phyloP scores from a whole-genome alignment of 768 basidiomycete genomes.

The Psilocybe cyanescens region DNA sequence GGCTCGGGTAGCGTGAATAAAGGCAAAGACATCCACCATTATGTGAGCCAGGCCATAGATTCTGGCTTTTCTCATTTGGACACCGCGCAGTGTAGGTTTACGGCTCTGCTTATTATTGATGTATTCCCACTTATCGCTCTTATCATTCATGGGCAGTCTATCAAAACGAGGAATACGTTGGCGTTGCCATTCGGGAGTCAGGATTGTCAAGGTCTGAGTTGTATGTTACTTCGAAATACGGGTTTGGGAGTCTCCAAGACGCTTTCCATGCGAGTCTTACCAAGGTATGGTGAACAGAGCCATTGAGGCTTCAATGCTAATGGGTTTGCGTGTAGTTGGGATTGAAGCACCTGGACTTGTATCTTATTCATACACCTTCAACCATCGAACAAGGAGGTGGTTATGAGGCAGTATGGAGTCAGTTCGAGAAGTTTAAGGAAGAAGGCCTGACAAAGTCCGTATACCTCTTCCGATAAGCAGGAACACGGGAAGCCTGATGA shows the following conservation, averaged over 20 bases:
- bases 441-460: slow-evolving; percentile 45
- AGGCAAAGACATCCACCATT: slow-evolving; percentile 52
- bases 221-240: slow-evolving; percentile 62
- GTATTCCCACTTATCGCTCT: slow-evolving; percentile 10
- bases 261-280: slow-evolving; percentile 51
- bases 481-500: background rate
- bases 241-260: slow-evolving; percentile 38
- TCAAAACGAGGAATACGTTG: slow-evolving; percentile 36
- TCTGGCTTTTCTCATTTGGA: slow-evolving; percentile 67
- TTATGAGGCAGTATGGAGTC: slow-evolving; percentile 50
- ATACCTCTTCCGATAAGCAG: background rate
- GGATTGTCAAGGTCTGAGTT: slow-evolving; percentile 48
- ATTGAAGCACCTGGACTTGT: slow-evolving; percentile 65
- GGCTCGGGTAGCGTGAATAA: slow-evolving; percentile 57
- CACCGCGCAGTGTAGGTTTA: slow-evolving; percentile 54
- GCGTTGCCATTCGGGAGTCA: slow-evolving; percentile 47
- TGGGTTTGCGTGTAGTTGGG: slow-evolving; percentile 48
- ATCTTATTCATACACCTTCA: slow-evolving; percentile 64
- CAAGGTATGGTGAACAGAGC: slow-evolving; percentile 39
- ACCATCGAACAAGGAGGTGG: slow-evolving; percentile 30
- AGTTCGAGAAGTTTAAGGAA: slow-evolving; percentile 58
- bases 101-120: background rate
- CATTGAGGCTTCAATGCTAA: background rate
- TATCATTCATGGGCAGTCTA: slow-evolving; percentile 31
- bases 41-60: slow-evolving; percentile 61